These are phyloP conservation scores for Gossypium australe DNA, from an alignment of 345 rosid genomes.

Conservation along the genomic window DNA sequence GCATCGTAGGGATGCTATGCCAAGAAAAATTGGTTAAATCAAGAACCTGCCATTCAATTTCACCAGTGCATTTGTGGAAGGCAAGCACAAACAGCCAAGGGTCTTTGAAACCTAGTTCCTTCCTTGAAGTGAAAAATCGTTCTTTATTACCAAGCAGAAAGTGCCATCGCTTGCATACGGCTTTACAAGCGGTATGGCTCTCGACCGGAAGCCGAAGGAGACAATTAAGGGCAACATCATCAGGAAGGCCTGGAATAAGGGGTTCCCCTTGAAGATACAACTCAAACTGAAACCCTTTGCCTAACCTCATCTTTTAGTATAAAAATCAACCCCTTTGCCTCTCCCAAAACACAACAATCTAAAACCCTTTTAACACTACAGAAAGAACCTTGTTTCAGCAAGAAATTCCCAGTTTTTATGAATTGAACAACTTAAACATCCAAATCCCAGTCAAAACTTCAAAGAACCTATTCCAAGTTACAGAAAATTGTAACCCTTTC, in stretches of 20 bases:
- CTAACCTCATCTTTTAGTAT: constrained; percentile 68
- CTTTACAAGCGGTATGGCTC: constrained; percentile 55
- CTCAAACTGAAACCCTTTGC: constrained; percentile 63
- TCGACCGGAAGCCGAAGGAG: constrained; percentile 70
- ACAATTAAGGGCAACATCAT: constrained; percentile 73
- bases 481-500: no score
- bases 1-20: constrained; percentile 84
- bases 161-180: constrained; percentile 82
- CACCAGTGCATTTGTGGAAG: constrained; percentile 67
- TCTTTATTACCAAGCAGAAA: constrained; percentile 61
- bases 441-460: not conserved
- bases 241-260: constrained; percentile 84
- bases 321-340: constrained; percentile 83
- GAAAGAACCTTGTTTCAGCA: not conserved
- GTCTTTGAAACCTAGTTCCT: constrained; percentile 62
- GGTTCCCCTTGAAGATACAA: constrained; percentile 48
- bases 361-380: not conserved
- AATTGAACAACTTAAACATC: not conserved
- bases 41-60: constrained; percentile 76
- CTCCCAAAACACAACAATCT: constrained; percentile 11
- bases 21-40: constrained; percentile 64
- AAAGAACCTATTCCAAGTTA: no score
- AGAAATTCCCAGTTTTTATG: not conserved
- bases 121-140: constrained; percentile 58
- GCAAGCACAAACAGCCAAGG: constrained; percentile 86